These are phyloP conservation scores for Xylariaceae sp. DNA, from an alignment of 2,329 filamentous ascomycete genomes.

Conservation along the genomic window DNA sequence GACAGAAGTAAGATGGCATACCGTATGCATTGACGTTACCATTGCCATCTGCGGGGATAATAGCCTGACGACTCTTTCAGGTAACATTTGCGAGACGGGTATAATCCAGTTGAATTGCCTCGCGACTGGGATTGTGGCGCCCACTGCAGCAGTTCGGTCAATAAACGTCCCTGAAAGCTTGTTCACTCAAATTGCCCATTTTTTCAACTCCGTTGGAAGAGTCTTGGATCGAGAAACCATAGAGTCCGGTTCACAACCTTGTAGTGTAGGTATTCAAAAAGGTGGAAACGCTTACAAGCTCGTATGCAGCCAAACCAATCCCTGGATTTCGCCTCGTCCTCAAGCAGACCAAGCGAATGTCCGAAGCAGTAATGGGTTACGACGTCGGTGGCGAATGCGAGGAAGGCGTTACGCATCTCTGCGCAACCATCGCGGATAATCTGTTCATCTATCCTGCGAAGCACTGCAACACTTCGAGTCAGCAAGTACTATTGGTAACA, in stretches of 20 bases:
- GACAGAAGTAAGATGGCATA: background rate
- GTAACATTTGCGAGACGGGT: conserved; percentile 9
- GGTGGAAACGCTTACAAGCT: background rate
- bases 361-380: conserved; percentile 13
- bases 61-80: conserved; percentile 1
- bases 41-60: conserved; percentile 6
- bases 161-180: too few relatives aligned
- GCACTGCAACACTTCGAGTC: too few relatives aligned
- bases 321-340: conserved; percentile 5
- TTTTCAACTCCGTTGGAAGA: too few relatives aligned
- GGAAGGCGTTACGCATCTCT: conserved; percentile 8
- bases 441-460: conserved; percentile 8
- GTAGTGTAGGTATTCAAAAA: too few relatives aligned
- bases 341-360: conserved; percentile 5
- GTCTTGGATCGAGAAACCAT: too few relatives aligned
- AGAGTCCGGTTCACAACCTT: too few relatives aligned
- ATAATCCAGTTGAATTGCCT: conserved; percentile 18
- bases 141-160: background rate
- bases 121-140: conserved; percentile 6
- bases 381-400: conserved; percentile 8
- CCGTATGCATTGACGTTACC: conserved; percentile 12
- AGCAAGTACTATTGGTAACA: too few relatives aligned
- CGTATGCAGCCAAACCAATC: conserved; percentile 7
- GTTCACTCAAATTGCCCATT: too few relatives aligned
- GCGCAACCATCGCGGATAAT: conserved; percentile 6